phyloP scores from a whole-genome alignment of 371 early-diverging fungal species.

The Lichtheimia ornata region DNA sequence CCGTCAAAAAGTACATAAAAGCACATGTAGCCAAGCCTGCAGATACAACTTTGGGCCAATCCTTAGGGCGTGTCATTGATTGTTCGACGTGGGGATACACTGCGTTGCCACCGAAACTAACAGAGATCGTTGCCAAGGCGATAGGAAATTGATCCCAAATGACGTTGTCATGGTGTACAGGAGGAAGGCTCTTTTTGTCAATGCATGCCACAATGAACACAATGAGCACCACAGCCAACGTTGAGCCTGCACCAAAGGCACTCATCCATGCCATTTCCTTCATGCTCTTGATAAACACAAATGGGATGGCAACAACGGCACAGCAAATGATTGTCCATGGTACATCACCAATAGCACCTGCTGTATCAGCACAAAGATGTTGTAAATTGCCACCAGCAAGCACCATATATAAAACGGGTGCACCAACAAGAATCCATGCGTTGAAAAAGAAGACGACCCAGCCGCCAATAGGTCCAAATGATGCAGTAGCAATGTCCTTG shows the following conservation, averaged over 20 bases:
- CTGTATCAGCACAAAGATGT: slow-evolving; percentile 36
- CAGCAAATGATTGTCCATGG: slow-evolving; percentile 72
- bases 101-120: slow-evolving; percentile 80
- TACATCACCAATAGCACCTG: slow-evolving; percentile 31
- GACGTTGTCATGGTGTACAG: slow-evolving; percentile 35
- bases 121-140: slow-evolving; percentile 68
- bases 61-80: slow-evolving; percentile 77
- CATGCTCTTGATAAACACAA: slow-evolving; percentile 56
- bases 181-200: slow-evolving; percentile 14
- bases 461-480: slow-evolving; percentile 22
- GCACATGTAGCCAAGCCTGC: slow-evolving; percentile 72
- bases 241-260: slow-evolving; percentile 59
- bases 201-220: slow-evolving; percentile 41
- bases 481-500: slow-evolving; percentile 21
- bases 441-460: slow-evolving; percentile 56
- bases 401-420: slow-evolving; percentile 59
- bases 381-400: slow-evolving; percentile 54
- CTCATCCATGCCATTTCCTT: slow-evolving; percentile 63
- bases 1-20: slow-evolving; percentile 73
- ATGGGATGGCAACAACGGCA: slow-evolving; percentile 50
- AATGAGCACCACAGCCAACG: slow-evolving; percentile 42
- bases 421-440: slow-evolving; percentile 56
- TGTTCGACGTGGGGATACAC: slow-evolving; percentile 85
- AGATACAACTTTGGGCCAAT: slow-evolving; percentile 71
- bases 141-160: slow-evolving; percentile 59